Evolutionary conservation across 306 rosid genomes (phyloP).

Genomic region (Canavalia ensiformis): DNA sequence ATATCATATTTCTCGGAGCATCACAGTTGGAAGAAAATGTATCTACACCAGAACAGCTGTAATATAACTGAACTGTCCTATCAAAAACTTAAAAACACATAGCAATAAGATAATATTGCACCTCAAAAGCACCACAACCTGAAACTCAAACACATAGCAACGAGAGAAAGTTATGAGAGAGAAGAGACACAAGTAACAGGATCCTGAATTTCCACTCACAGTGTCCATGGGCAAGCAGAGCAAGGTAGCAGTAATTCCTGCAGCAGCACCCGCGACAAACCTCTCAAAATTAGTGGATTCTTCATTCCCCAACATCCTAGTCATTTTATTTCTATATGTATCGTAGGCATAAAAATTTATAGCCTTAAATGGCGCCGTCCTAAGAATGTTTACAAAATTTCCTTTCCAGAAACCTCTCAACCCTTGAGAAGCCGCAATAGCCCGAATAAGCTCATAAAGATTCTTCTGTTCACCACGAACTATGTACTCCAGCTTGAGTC

Average conservation of each 20-base stretch:
- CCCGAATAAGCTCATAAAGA: slow-evolving; percentile 68
- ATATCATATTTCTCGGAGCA: slow-evolving; percentile 24
- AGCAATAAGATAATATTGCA: neutral
- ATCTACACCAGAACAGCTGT: neutral
- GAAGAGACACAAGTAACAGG: slow-evolving; percentile 24
- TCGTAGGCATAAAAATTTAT: slow-evolving; percentile 91
- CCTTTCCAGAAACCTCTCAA: slow-evolving; percentile 97
- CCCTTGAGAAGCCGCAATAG: slow-evolving; percentile 88
- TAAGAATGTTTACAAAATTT: slow-evolving; percentile 88
- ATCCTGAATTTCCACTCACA: slow-evolving; percentile 56
- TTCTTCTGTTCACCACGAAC: slow-evolving; percentile 86
- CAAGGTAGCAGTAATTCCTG: slow-evolving; percentile 87
- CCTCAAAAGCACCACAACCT: slow-evolving; percentile 38
- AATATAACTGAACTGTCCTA: neutral
- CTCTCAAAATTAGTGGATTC: slow-evolving; percentile 87
- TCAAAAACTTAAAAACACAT: neutral
- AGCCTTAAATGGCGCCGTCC: slow-evolving; percentile 96
- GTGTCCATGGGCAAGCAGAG: slow-evolving; percentile 98
- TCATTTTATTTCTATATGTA: slow-evolving; percentile 77
- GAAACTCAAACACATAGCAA: slow-evolving; percentile 28
- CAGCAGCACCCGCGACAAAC: slow-evolving; percentile 93
- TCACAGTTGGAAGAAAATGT: slow-evolving; percentile 22
- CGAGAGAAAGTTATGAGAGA: slow-evolving; percentile 37
- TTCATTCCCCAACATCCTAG: slow-evolving; percentile 66
- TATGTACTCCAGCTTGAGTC: slow-evolving; percentile 95